Evolutionary conservation across 306 rosid genomes (phyloP).

Genomic region (Casuarina cunninghamiana): DNA sequence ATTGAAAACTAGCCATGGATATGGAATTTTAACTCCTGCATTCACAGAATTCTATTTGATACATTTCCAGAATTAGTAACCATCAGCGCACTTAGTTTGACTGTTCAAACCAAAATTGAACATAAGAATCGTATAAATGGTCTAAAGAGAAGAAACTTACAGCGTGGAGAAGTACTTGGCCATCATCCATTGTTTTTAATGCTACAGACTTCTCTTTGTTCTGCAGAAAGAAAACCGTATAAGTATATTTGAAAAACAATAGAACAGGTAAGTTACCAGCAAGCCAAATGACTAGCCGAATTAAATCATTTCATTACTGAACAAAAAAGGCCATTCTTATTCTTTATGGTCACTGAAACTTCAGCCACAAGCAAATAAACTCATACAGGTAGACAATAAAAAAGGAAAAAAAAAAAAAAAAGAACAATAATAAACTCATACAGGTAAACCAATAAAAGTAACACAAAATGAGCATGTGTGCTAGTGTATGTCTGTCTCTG

Average conservation of each 20-base stretch:
- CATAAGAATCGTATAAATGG: conserved; percentile 15
- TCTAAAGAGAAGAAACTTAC: conserved; percentile 31
- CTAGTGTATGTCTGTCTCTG: no score
- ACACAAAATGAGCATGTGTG: no score
- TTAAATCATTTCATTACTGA: background rate
- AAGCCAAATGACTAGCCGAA: background rate
- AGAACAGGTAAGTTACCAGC: conserved; percentile 14
- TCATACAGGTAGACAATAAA: background rate
- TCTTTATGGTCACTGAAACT: conserved; percentile 16
- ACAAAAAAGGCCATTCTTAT: background rate
- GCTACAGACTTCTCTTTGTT: conserved; percentile 85
- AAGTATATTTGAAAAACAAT: conserved; percentile 4
- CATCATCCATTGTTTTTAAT: conserved; percentile 98
- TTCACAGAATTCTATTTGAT: conserved; percentile 78
- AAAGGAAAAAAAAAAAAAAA: background rate
- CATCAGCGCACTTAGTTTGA: conserved; percentile 26
- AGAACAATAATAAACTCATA: background rate
- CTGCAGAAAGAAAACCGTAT: conserved; percentile 47
- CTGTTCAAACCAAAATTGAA: conserved; percentile 27
- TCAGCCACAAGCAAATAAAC: background rate
- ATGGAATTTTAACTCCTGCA: conserved; percentile 86
- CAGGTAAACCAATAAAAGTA: background rate
- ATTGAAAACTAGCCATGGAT: conserved; percentile 95
- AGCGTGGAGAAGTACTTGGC: conserved; percentile 58
- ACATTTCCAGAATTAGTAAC: conserved; percentile 5